These are phyloP conservation scores for Cutaneotrichosporon sp. DNA, from an alignment of 1,284 basidiomycete species.

Conservation along the genomic window DNA sequence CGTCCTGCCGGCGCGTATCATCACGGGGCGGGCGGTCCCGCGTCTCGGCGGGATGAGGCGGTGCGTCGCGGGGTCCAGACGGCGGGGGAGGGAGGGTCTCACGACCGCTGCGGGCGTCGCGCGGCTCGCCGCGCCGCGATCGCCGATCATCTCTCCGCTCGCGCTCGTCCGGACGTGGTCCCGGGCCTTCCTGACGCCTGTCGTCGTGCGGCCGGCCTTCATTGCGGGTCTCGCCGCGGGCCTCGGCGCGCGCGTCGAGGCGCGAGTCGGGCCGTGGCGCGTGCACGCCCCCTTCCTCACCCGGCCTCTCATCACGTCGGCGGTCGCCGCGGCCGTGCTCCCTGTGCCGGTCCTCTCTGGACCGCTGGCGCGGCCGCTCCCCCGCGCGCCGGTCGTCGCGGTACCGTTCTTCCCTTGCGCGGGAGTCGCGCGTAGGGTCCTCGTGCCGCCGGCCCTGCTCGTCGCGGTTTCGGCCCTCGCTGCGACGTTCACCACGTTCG, in stretches of 20 bases:
- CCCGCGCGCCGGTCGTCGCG: neutral
- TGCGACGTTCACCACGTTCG: slow-evolving; percentile 4
- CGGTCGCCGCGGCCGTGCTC: neutral
- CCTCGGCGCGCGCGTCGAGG: neutral
- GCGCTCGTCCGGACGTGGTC: neutral
- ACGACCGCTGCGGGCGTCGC: no score
- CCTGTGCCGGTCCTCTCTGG: neutral
- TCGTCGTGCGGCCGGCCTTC: neutral
- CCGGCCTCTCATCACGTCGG: slow-evolving; percentile 1
- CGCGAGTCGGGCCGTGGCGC: neutral
- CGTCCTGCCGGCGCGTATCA: neutral
- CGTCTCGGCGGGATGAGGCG: neutral
- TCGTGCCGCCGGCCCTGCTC: slow-evolving; percentile 1
- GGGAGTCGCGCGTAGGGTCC: neutral
- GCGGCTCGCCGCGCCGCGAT: neutral
- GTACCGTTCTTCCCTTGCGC: neutral
- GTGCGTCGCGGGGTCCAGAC: neutral
- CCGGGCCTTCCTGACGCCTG: no score
- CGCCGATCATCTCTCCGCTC: neutral
- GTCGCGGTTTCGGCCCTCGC: slow-evolving; percentile 5
- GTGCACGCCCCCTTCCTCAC: no score
- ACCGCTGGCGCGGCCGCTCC: neutral
- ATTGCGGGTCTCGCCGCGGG: neutral
- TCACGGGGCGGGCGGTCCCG: neutral
- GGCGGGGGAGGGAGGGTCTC: neutral